Evolutionary conservation across 2,329 filamentous ascomycete genomes (phyloP), one percentile per base, ranked within the genome.

Genomic region (Purpureocillium lavendulum): DNA sequence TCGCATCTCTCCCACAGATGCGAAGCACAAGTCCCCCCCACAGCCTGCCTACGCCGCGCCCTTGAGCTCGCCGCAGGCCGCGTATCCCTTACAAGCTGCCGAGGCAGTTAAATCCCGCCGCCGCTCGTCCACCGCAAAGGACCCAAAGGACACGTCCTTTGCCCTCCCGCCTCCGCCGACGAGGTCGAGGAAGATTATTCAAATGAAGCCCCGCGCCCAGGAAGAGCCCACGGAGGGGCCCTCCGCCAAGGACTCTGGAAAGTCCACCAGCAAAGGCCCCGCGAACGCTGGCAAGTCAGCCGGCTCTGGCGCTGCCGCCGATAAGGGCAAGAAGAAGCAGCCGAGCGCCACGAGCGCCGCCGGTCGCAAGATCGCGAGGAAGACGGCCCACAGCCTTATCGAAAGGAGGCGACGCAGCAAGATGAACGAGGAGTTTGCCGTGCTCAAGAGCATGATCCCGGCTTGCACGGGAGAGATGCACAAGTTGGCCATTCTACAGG

Each of bases 381-480:
- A 96, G 66, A 97, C 90, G 2, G 92, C 92, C 10, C 92, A 98
- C 57, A 96, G 88, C 54, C 65, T 97, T 49, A 98, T 97, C 51
- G 92, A 98, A 66, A 73, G 92, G 34, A 70, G 90, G 42, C 70
- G 92, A 52, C 73, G 92, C 45, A 94, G 87, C 11, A 98, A 97
- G 69, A 98, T 97, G 90, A 97, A 98, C 51, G 90, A 97, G 59
- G 92, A 97, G 64, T 97, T 97, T 65, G 84, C 80, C 2, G 84
- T 94, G 13, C 66, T 97, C 48, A 97, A 97, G 65, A 77, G 83
- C 52, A 88, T 98, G 85, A 94, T 97, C 41, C 92, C 92, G 1
- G 90, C 92, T 2, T 97, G 92, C 60, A 80, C 77, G n/a, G 89
- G 88, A 7, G 90, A 97, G 55, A 97, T 97, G 92, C 92, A 97